Percentiles rank a stretch among this genome's conserved stretches.
phyloP scores from a whole-genome alignment of 2,329 filamentous ascomycete genomes.

The Didymella lethalis region DNA sequence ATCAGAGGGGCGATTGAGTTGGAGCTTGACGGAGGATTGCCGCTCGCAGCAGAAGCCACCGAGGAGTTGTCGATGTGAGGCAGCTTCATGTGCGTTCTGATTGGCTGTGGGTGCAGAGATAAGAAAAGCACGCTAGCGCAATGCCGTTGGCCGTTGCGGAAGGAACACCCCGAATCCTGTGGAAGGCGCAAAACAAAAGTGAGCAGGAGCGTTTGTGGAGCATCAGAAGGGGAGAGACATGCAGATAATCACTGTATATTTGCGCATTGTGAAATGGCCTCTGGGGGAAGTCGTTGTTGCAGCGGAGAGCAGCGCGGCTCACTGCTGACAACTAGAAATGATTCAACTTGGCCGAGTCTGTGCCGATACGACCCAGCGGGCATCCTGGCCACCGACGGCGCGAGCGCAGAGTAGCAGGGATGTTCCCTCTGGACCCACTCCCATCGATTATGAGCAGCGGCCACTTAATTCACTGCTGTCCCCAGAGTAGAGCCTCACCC shows the following conservation, averaged over 20 bases:
- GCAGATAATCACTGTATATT: background rate
- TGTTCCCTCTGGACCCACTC: constrained; percentile 8
- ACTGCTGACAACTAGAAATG: constrained; percentile 14
- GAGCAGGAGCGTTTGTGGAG: background rate
- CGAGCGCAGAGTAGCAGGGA: constrained; percentile 12
- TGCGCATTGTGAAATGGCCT: background rate
- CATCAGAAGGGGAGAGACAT: background rate
- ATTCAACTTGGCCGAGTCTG: constrained; percentile 19
- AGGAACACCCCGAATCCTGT: background rate
- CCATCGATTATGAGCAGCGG: constrained; percentile 15
- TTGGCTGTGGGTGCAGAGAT: constrained; percentile 39
- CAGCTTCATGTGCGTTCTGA: constrained; percentile 18
- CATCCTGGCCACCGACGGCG: constrained; percentile 4
- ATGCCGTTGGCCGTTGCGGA: constrained; percentile 12
- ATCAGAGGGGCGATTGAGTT: constrained; percentile 8
- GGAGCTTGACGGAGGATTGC: constrained; percentile 6
- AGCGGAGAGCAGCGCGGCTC: background rate
- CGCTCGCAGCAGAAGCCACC: constrained; percentile 18
- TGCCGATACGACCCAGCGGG: constrained; percentile 13
- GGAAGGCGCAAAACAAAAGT: constrained; percentile 4
- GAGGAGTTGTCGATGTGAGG: constrained; percentile 22
- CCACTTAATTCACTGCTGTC: constrained; percentile 22
- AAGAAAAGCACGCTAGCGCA: constrained; percentile 21
- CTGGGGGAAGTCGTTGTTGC: background rate
- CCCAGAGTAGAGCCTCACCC: constrained; percentile 20